Base-by-base conservation (phyloP, 2,329 filamentous ascomycete species). In the Trichoderma hamatum region DNA sequence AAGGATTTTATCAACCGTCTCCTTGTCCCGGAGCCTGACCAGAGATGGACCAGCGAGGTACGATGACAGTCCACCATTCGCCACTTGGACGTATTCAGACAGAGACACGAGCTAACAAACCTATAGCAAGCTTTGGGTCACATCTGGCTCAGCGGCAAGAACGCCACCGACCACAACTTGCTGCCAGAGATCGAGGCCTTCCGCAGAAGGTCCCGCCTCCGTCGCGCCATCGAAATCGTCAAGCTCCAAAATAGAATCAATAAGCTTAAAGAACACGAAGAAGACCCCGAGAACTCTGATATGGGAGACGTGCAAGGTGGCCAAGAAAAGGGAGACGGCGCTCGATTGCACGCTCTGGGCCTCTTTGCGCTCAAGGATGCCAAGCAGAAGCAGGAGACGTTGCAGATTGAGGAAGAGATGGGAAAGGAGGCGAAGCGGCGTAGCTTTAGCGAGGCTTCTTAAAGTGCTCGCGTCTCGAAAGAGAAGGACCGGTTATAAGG, bases 151-250 rank as follows among this genome's bases (percentile, higher is more conserved):
- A 96, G 89, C 77, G 95, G 95, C 80, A 87, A 96, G 84, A 96
- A 89, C 71, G 96, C 96, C 72, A 93, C 92, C 71, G 94, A 98
- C 81, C 94, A 97, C 88, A 94, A 99, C 85, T 88, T 99, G 87
- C 84, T 99, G 80, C 96, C 96, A 73, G 96, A 99, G 84, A 96
- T 99, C 61, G 36, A 70, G 43, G 56, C 56, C 24, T 68, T 39
- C 46, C 54, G 65, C 28, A 68, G 54, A 36, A 26, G 56, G 5
- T 24, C 43, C 19, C 30, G 46, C 19, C 49, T 68, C 14, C 46
- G 46, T 11, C 65, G 46, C 19, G 65, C 65, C 24, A 68, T 68
- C 56, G 46, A 55, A 51, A 32, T 55, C 3, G 56, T 68, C 43
- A 62, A 55, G 32, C 65, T 68, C 5, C 55, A 62, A 30, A 68